Evolutionary conservation across 192 early-diverging fungal genomes (phyloP), one percentile per base, ranked within the genome.

Genomic region (Gamsiella multidivaricata): DNA sequence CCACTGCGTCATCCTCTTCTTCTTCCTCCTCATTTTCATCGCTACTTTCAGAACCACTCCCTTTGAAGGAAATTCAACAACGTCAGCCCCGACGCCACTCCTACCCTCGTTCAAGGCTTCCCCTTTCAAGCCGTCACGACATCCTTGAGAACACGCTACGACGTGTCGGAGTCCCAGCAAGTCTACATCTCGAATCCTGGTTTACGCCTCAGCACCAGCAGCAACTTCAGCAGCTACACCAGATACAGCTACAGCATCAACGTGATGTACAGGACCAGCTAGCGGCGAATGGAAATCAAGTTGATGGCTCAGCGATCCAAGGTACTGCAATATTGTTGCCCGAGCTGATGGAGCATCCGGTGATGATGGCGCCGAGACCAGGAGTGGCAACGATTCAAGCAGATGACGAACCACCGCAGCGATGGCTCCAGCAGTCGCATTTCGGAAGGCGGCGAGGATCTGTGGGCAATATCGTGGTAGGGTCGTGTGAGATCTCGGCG

Each of bases 161-260:
- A 32, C 42, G 60, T 3, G 65, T 78, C 0, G 73, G 73, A 12
- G 22, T 62, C 18, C 26, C 59, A 9, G 54, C 58, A 3, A 32
- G 34, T 7, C 45, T 43, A 29, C 50, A 57, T 37, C 53, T 56
- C 2, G 60, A 69, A 18, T 55, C 73, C 2, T 78, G 73, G 73
- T 78, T 68, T 54, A 78, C 73, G 8, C 59, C 73, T 41, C 65
- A 62, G 17, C 73, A 78, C 47, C 73, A 69, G 26, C 46, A 42
- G 12, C 65, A 78, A 43, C 73, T 78, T 29, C 65, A 67, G 29
- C 55, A 68, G 14, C 33, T 78, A 3, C 60, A 54, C 25, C 73
- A 78, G 25, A 67, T 78, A 10, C 73, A 78, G 49, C 17, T 53
- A 1, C 72, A 54, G 34, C 51, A 61, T 20, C 64, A 67, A 46